Evolutionary conservation across 768 basidiomycete genomes (phyloP).

Genomic region (Scleroderma citrinum): DNA sequence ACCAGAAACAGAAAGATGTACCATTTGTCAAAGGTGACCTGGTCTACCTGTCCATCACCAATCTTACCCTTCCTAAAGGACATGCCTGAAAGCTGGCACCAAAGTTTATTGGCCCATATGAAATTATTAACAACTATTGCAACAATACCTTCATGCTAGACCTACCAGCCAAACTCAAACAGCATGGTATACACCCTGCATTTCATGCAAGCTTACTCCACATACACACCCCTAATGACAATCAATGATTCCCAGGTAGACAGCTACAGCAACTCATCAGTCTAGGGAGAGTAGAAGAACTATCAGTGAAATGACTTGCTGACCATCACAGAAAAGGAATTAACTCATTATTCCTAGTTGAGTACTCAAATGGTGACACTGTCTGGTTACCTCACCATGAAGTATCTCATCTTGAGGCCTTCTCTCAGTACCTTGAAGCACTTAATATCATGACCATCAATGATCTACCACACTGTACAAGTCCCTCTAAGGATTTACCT

Average conservation of each 20-base stretch:
- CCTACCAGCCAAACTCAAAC: conserved; percentile 22
- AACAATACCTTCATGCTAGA: conserved; percentile 22
- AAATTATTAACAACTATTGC: conserved; percentile 11
- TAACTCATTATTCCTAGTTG: conserved; percentile 25
- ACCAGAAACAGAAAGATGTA: conserved; percentile 11
- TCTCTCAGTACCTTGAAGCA: conserved; percentile 19
- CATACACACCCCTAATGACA: conserved; percentile 30
- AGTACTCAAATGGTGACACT: conserved; percentile 28
- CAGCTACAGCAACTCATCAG: conserved; percentile 16
- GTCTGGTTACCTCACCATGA: conserved; percentile 30
- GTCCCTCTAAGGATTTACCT: background rate
- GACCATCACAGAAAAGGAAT: conserved; percentile 22
- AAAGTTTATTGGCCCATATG: conserved; percentile 31
- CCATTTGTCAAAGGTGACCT: conserved; percentile 22
- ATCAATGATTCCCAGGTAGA: conserved; percentile 25
- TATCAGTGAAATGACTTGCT: conserved; percentile 20
- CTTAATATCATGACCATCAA: background rate
- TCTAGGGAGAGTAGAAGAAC: conserved; percentile 19
- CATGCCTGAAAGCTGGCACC: conserved; percentile 29
- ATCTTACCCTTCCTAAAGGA: conserved; percentile 28
- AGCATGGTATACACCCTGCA: conserved; percentile 21
- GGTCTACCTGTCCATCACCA: conserved; percentile 31
- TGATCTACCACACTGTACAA: background rate
- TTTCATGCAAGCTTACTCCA: conserved; percentile 31
- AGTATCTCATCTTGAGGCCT: conserved; percentile 13